phyloP scores from a whole-genome alignment of 176 grass and related monocot species.

The Oryza meridionalis region DNA sequence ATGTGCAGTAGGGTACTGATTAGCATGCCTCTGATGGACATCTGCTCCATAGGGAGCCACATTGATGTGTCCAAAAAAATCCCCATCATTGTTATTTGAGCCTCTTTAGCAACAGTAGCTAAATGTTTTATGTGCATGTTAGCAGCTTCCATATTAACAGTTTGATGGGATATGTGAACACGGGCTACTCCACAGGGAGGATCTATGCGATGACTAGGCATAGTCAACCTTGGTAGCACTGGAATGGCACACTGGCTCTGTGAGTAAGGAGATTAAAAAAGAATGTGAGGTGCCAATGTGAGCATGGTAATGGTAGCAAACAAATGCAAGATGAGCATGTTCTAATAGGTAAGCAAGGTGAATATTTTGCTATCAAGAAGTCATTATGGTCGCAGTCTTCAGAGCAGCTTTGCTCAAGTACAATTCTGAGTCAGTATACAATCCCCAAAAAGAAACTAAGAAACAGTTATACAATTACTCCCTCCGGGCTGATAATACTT shows the following conservation, averaged over 20 bases:
- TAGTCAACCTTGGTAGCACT: conserved; percentile 87
- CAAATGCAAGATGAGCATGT: conserved; percentile 35
- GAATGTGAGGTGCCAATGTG: conserved; percentile 24
- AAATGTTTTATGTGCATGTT: conserved; percentile 94
- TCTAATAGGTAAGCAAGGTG: conserved; percentile 23
- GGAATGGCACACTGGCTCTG: conserved; percentile 88
- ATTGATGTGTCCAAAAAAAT: conserved; percentile 48
- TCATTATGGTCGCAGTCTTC: conserved; percentile 3
- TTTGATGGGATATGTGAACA: conserved; percentile 56
- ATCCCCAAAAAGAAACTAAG: background rate
- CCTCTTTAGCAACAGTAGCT: conserved; percentile 86
- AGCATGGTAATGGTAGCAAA: conserved; percentile 22
- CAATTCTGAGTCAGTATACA: conserved; percentile 16
- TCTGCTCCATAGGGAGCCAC: conserved; percentile 44
- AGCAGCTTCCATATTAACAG: conserved; percentile 72
- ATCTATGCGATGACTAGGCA: conserved; percentile 96
- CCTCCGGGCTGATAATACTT: no score
- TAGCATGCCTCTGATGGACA: conserved; percentile 52
- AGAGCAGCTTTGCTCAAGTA: conserved; percentile 10
- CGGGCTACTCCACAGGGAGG: conserved; percentile 72
- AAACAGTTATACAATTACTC: conserved; percentile 5
- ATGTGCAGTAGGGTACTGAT: conserved; percentile 45
- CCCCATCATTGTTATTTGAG: conserved; percentile 60
- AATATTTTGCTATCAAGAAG: conserved; percentile 10
- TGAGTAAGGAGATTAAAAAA: conserved; percentile 37